A percentile compares a stretch with the other conserved stretches of the same genome.
These are phyloP conservation scores for Myotisia sp. DNA, from an alignment of 2,329 filamentous ascomycete genomes.

Conservation along the genomic window DNA sequence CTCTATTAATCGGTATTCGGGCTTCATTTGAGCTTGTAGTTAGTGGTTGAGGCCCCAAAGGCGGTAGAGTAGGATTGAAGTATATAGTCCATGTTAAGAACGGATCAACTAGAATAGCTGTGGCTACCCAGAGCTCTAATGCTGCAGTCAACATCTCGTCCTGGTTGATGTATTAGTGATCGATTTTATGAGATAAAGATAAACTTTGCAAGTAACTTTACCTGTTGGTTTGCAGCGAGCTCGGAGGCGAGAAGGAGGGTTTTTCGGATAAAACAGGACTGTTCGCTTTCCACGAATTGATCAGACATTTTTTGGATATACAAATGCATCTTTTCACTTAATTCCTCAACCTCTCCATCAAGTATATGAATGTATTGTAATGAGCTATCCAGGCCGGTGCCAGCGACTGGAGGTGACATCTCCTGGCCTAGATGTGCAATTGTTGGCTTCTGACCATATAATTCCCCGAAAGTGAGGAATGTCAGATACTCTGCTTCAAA, in stretches of 20 bases:
- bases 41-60: conserved; percentile 24
- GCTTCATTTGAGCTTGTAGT: conserved; percentile 27
- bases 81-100: conserved; percentile 37
- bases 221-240: conserved; percentile 26
- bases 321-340: conserved; percentile 38
- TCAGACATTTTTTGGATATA: conserved; percentile 39
- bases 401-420: conserved; percentile 24
- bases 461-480: conserved; percentile 34
- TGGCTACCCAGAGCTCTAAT: conserved; percentile 44
- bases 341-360: conserved; percentile 36
- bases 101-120: conserved; percentile 39
- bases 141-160: conserved; percentile 37
- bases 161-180: conserved; percentile 13
- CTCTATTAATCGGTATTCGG: conserved; percentile 26
- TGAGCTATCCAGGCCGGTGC: conserved; percentile 17
- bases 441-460: conserved; percentile 26
- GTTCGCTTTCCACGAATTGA: conserved; percentile 36
- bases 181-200: background rate
- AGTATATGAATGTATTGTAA: conserved; percentile 34
- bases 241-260: conserved; percentile 32
- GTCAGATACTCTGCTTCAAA: conserved; percentile 38
- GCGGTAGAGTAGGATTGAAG: conserved; percentile 31
- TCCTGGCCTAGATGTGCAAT: conserved; percentile 27
- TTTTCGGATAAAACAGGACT: conserved; percentile 37
- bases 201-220: conserved; percentile 9